These are phyloP conservation scores for Hemileccinum impolitum DNA, from an alignment of 768 basidiomycete genomes.

Conservation along the genomic window DNA sequence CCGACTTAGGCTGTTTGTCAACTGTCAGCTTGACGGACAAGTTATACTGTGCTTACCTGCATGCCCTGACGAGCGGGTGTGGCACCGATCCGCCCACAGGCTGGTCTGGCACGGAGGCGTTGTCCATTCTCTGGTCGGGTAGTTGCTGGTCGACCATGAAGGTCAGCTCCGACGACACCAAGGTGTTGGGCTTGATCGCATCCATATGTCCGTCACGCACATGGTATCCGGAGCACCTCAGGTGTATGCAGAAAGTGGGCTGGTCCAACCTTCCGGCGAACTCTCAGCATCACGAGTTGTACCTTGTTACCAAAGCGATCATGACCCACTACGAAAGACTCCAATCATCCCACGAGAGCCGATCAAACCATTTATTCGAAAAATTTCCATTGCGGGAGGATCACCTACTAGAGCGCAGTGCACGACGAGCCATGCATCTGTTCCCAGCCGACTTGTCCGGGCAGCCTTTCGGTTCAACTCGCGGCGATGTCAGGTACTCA, in stretches of 20 bases:
- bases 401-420: slow-evolving; percentile 16
- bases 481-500: slow-evolving; percentile 3
- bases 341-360: slow-evolving; percentile 7
- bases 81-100: slow-evolving; percentile 41
- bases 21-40: slow-evolving; percentile 17
- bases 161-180: slow-evolving; percentile 24
- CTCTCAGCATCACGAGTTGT: slow-evolving; percentile 32
- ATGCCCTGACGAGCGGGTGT: slow-evolving; percentile 40
- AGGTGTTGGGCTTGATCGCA: slow-evolving; percentile 32
- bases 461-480: background rate
- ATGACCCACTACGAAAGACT: slow-evolving; percentile 20
- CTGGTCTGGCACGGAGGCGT: slow-evolving; percentile 21
- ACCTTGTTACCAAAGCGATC: slow-evolving; percentile 23
- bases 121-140: slow-evolving; percentile 37
- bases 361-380: background rate
- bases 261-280: slow-evolving; percentile 22
- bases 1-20: slow-evolving; percentile 24
- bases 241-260: slow-evolving; percentile 37
- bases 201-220: slow-evolving; percentile 32
- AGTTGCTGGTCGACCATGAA: slow-evolving; percentile 37
- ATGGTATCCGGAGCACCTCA: slow-evolving; percentile 38
- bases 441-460: slow-evolving; percentile 3
- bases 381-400: slow-evolving; percentile 2
- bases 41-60: slow-evolving; percentile 41
- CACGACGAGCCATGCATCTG: background rate